phyloP scores from a whole-genome alignment of 164 flowering plant species.

The Macadamia integrifolia region DNA sequence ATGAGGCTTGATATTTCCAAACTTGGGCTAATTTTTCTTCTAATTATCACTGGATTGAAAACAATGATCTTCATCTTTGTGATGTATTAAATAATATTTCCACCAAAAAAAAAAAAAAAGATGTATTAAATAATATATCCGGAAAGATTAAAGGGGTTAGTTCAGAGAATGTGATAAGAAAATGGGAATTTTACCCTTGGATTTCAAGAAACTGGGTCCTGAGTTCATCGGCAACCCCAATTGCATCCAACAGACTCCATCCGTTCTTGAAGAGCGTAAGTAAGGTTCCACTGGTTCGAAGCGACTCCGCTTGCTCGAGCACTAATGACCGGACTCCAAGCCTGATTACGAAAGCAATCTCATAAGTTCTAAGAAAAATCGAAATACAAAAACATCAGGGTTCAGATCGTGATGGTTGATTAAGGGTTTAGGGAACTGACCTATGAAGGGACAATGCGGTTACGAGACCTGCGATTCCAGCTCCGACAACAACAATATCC shows the following conservation, averaged over 20 bases:
- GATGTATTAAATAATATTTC: neutral
- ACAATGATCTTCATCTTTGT: neutral
- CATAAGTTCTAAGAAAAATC: neutral
- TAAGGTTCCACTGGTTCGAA: conserved; percentile 79
- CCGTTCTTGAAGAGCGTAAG: conserved; percentile 91
- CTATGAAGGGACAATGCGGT: conserved; percentile 78
- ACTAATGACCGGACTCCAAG: conserved; percentile 70
- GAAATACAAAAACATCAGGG: neutral
- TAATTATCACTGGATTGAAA: too few relatives aligned
- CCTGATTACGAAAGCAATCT: conserved; percentile 25
- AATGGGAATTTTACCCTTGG: conserved; percentile 53
- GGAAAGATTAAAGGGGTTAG: too few relatives aligned
- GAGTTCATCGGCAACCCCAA: conserved; percentile 72
- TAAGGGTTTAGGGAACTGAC: conserved; percentile 16
- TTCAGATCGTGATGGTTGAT: neutral
- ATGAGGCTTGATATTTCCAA: too few relatives aligned
- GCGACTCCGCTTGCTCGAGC: conserved; percentile 80
- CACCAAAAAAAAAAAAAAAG: too few relatives aligned
- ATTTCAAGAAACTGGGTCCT: conserved; percentile 72
- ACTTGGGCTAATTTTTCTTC: too few relatives aligned
- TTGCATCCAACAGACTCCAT: conserved; percentile 80
- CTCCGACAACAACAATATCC: conserved; percentile 71
- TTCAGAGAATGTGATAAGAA: neutral
- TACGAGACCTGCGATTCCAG: conserved; percentile 87
- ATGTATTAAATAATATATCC: neutral